Conservation (phyloP, 2,329 filamentous ascomycete genomes). For the Aspergillus quadrilineatus region DNA sequence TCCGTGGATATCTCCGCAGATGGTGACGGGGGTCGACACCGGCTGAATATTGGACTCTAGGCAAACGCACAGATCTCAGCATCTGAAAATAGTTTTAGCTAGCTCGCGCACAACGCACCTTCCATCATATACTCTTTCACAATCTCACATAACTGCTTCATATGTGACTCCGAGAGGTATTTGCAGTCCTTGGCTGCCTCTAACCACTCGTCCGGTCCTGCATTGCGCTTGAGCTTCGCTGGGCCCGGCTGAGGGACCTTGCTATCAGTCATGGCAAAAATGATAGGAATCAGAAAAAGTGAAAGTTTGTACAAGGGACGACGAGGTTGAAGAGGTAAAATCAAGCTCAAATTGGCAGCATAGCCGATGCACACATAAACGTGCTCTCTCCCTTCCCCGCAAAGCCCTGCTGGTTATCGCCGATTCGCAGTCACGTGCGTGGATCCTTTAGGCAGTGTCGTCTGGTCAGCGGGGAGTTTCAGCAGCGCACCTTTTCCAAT, state of each 20-base stretch:
- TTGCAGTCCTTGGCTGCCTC: slow-evolving; percentile 96
- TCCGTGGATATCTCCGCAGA: slow-evolving; percentile 97
- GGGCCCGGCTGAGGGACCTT: slow-evolving; percentile 86
- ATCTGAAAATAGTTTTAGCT: neutral
- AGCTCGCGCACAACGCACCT: slow-evolving; percentile 53
- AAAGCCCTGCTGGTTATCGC: slow-evolving; percentile 10
- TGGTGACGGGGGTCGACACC: slow-evolving; percentile 92
- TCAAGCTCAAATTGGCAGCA: neutral
- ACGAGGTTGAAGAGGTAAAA: neutral
- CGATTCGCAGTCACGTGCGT: slow-evolving; percentile 9
- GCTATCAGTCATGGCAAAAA: slow-evolving; percentile 42
- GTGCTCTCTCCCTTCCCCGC: slow-evolving; percentile 8
- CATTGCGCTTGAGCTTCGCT: slow-evolving; percentile 77
- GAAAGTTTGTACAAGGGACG: neutral
- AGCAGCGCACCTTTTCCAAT: neutral
- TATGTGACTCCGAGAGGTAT: slow-evolving; percentile 90
- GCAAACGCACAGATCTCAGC: slow-evolving; percentile 15
- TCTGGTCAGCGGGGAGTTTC: slow-evolving; percentile 13
- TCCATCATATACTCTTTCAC: slow-evolving; percentile 99
- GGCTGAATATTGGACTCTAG: slow-evolving; percentile 97
- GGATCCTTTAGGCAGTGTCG: neutral
- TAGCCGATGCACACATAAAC: neutral
- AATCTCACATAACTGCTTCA: slow-evolving; percentile 98
- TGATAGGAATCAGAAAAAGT: neutral
- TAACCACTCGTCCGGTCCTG: slow-evolving; percentile 92